Evolutionary conservation across 2,329 filamentous ascomycete genomes (phyloP), one percentile per base, ranked within the genome.

Genomic region (Paracoccidioides lutzii): DNA sequence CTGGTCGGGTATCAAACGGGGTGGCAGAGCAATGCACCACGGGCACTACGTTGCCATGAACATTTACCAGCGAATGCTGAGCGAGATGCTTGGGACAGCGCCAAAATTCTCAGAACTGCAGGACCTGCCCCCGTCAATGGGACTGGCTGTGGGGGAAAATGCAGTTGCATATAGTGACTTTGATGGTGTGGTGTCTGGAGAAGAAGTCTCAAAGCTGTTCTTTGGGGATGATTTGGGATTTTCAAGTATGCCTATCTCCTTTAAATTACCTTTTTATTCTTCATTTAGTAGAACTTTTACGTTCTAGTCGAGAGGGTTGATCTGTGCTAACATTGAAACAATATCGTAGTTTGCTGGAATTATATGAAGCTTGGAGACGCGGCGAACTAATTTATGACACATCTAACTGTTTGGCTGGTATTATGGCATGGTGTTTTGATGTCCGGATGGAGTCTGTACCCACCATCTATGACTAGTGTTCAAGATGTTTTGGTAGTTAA

Each of bases 1-100:
- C 56, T 88, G 85, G 85, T 79, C 82, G 0, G 85, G 84, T 55
- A 88, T 89, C 72, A 88, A 87, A 74, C 82, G 86, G 46, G 86
- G 82, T 62, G 85, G 85, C 33, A 79, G 75, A 22, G 85, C 86
- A 43, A 85, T 88, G 78, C 78, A 85, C 65, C 81, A 82, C 73
- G 85, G 85, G 46, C 78, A 81, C 64, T 74, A 77, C 58, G 78
- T 78, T 9, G 84, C 81, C n/a, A 70, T 76, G 55, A 88, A 88
- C 65, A 77, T 84, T 57, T 77, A 85, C 71, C 78, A 83, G 67
- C 69, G 73, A 35, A 80, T 85, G 63, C 66, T 58, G 8, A 55
- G 50, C 14, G 54, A 60, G 5, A 30, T 38, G 65, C 65, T 62
- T 38, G 61, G 64, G 50, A 67, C 70, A 51, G 62, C 63, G 43